phyloP scores from a whole-genome alignment of 495 filamentous ascomycete genomes.

The Ramalina intermedia region DNA sequence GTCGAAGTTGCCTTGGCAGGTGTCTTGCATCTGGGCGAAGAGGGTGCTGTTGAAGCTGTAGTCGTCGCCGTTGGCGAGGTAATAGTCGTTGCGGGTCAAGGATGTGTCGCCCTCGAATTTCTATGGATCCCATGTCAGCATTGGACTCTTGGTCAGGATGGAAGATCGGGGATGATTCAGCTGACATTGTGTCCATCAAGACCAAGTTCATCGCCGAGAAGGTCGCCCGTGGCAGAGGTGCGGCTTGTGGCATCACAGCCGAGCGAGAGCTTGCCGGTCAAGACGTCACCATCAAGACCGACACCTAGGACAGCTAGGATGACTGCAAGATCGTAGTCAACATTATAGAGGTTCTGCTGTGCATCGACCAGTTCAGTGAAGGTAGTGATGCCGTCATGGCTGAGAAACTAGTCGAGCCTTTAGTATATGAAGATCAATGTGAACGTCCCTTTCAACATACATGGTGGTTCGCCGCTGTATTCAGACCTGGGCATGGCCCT shows the following conservation, averaged over 20 bases:
- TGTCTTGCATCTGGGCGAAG: conserved; percentile 22
- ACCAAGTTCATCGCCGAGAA: conserved; percentile 24
- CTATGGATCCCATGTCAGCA: background rate
- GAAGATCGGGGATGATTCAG: too few species aligned
- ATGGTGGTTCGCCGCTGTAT: conserved; percentile 35
- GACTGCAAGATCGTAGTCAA: conserved; percentile 24
- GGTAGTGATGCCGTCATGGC: conserved; percentile 28
- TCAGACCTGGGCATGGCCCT: conserved; percentile 36
- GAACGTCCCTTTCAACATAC: conserved; percentile 15
- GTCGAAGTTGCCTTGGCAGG: conserved; percentile 19
- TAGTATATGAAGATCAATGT: conserved; percentile 24
- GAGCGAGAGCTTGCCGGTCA: conserved; percentile 28
- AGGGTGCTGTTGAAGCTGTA: conserved; percentile 28
- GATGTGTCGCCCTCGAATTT: conserved; percentile 30
- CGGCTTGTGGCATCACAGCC: conserved; percentile 28
- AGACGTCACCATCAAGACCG: conserved; percentile 21
- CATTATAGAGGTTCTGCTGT: conserved; percentile 29
- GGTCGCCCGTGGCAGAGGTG: conserved; percentile 19
- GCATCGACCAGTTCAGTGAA: conserved; percentile 29
- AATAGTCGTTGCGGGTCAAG: conserved; percentile 29
- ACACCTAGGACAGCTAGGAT: conserved; percentile 24
- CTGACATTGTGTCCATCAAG: conserved; percentile 26
- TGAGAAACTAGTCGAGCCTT: conserved; percentile 20
- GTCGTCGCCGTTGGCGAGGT: conserved; percentile 22
- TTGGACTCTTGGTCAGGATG: background rate